Conservation (phyloP, 768 basidiomycete genomes). For the Leccinum ochraceum region DNA sequence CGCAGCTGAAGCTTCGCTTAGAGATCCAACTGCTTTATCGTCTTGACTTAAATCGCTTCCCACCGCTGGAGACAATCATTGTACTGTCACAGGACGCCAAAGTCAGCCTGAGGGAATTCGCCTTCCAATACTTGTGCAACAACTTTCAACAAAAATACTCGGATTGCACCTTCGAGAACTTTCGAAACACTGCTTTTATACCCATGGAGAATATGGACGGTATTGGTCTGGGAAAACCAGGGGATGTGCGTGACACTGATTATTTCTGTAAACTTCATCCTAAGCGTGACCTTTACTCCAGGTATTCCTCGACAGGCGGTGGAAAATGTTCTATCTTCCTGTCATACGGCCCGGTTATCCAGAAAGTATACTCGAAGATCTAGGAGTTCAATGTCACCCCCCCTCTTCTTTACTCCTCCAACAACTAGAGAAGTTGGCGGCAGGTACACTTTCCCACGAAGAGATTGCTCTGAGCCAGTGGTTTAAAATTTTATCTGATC, state of each 20-base stretch:
- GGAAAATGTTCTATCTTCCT: conserved; percentile 69
- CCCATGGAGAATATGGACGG: no score
- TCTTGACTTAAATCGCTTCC: no score
- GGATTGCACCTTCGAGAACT: no score
- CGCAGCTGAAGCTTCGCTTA: no score
- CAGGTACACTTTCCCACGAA: conserved; percentile 51
- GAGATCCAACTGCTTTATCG: no score
- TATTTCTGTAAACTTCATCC: fast-evolving
- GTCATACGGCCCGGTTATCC: conserved; percentile 48
- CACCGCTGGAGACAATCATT: no score
- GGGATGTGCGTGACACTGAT: not conserved
- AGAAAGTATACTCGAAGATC: conserved; percentile 50
- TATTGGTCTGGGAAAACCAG: not conserved
- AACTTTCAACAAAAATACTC: no score
- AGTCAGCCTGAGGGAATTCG: no score
- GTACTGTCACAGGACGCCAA: no score
- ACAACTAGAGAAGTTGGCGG: conserved; percentile 45
- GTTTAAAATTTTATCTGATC: conserved; percentile 56
- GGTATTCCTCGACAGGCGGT: conserved; percentile 7
- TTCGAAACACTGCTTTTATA: no score
- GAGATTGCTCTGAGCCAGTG: conserved; percentile 51
- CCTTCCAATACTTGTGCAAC: no score
- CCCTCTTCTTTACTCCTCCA: conserved; percentile 55
- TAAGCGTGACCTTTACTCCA: not conserved
- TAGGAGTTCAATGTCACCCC: conserved; percentile 70